A percentile compares a stretch with the other conserved stretches of the same genome.
These are phyloP conservation scores for Hemisphaericaspora xylanilytica DNA, from an alignment of 1,139 yeast genomes.

Conservation along the genomic window DNA sequence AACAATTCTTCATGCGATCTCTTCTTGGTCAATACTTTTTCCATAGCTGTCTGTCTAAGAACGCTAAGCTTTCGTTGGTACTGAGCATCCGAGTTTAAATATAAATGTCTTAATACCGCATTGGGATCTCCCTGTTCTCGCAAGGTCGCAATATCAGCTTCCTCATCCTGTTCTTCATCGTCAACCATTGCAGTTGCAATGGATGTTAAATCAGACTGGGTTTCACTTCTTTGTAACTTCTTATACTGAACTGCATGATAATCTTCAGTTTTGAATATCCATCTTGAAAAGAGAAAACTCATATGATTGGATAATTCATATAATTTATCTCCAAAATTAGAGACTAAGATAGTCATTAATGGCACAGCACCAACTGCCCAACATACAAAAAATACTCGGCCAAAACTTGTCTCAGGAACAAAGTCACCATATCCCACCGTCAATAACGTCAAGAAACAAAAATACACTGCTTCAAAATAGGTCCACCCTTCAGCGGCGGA, in stretches of 20 bases:
- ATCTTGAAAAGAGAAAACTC: constrained; percentile 17
- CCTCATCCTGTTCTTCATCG: constrained; percentile 10
- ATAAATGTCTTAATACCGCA: constrained; percentile 6
- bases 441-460: constrained; percentile 68
- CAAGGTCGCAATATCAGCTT: constrained; percentile 7
- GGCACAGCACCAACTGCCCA: constrained; percentile 88
- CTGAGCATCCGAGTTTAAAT: neutral
- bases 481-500: constrained; percentile 61
- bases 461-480: constrained; percentile 68
- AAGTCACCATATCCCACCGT: constrained; percentile 87
- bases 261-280: constrained; percentile 11
- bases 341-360: constrained; percentile 76
- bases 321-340: constrained; percentile 65
- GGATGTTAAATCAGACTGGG: constrained; percentile 9
- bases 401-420: constrained; percentile 60
- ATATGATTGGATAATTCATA: constrained; percentile 30
- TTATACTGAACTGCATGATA: constrained; percentile 6
- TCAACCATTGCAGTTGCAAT: constrained; percentile 5
- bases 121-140: constrained; percentile 9
- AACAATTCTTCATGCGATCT: constrained; percentile 18
- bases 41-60: neutral
- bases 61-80: neutral
- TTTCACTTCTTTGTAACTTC: constrained; percentile 6
- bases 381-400: constrained; percentile 66
- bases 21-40: constrained; percentile 7